These are phyloP conservation scores for Fusarium vanettenii DNA, from an alignment of 2,329 filamentous ascomycete genomes.

Conservation along the genomic window DNA sequence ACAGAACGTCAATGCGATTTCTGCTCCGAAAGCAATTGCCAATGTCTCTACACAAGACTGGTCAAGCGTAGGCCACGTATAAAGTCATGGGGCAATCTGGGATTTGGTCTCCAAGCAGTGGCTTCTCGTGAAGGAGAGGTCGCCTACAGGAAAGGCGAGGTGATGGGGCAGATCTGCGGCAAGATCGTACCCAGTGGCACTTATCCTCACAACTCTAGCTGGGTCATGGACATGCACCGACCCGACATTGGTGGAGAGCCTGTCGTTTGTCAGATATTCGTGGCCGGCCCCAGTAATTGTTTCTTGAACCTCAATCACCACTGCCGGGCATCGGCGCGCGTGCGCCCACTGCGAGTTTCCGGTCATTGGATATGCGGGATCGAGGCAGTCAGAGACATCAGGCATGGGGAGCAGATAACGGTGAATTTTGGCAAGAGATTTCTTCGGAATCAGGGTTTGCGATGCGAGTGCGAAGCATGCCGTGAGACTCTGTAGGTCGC, in stretches of 20 bases:
- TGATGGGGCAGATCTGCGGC: neutral
- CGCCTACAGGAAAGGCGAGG: neutral
- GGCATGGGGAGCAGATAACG: neutral
- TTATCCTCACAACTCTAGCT: neutral
- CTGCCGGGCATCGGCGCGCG: neutral
- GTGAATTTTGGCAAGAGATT: constrained; percentile 2
- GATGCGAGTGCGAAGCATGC: neutral
- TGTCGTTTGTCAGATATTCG: neutral
- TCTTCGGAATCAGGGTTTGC: constrained; percentile 2
- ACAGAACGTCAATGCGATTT: neutral
- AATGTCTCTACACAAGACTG: neutral
- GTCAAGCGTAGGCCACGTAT: neutral
- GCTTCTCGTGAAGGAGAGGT: neutral
- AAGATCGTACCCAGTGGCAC: neutral
- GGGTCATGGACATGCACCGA: neutral
- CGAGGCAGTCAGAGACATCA: neutral
- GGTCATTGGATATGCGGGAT: neutral
- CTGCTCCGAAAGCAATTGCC: neutral
- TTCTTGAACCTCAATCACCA: neutral
- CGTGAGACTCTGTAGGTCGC: neutral
- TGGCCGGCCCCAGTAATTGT: neutral
- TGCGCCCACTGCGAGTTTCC: neutral
- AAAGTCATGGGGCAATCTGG: neutral
- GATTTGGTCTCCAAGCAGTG: neutral
- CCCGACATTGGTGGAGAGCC: neutral